Base-by-base conservation (phyloP, 306 rosid species). In the Cercis canadensis region DNA sequence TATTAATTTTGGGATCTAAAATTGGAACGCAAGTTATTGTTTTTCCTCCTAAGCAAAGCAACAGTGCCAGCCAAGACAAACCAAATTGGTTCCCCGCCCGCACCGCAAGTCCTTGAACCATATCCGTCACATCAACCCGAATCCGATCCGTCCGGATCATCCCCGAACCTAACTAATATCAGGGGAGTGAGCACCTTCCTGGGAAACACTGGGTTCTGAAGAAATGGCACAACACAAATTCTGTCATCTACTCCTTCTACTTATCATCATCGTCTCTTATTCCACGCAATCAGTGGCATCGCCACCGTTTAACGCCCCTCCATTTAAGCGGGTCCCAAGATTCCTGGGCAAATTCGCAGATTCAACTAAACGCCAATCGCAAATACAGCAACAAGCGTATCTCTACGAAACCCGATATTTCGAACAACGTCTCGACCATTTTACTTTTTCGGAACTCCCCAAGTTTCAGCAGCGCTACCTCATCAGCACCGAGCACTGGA, bases 341-440 rank as follows among this genome's bases (percentile, higher is more conserved):
- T 83, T 84, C 82, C 75, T 74, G 0, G 80, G 80, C 10, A 78
- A 77, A 70, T 84, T 82, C 71, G 57, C 96, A 4, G 36, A 50
- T 51, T 32, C 34, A 39, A 54, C 16, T 11, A 45, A 62, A 10
- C 40, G 72, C 24, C 19, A 18, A 1, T 29, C 15, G 5, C 47
- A 14, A 4, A 57, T 16, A 15, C 49, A 18, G 9, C 39, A 51
- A 17, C 64, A 11, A 4, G 61, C 80, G 24, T 55, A 60, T 62
- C 75, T 56, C 46, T 93, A 87, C 80, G 88, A 93, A 57, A 90
- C 85, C 68, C 79, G 80, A 47, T 84, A 82, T 73, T 88, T 85
- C 61, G 47, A 82, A 17, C 98, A 92, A 81, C 78, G 75, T 9
- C 93, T 92, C 65, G 97, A 92, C 57, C 98, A 92, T 76, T 92